phyloP scores from a whole-genome alignment of 805 yeast species.

The Teunomyces gatunensis region DNA sequence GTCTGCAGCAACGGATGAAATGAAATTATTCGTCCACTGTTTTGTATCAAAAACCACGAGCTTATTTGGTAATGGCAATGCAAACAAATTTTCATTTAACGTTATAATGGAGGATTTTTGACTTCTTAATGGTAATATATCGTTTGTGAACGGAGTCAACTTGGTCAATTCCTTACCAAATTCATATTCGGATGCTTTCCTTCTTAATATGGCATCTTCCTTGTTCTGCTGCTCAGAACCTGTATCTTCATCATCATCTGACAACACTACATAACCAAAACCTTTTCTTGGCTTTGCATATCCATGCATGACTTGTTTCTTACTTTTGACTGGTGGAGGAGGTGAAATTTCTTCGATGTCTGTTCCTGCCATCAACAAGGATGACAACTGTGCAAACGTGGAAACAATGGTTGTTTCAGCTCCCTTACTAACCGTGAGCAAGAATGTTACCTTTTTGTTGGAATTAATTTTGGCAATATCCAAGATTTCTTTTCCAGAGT shows the following conservation, averaged over 20 bases:
- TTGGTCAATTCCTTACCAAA: background rate
- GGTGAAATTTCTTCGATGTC: background rate
- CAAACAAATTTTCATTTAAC: background rate
- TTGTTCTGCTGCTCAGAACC: constrained; percentile 6
- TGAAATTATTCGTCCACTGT: background rate
- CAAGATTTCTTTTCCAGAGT: background rate
- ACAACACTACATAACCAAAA: constrained; percentile 26
- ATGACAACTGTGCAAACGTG: constrained; percentile 22
- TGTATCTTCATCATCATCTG: constrained; percentile 3
- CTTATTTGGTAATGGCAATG: background rate
- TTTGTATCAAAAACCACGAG: background rate
- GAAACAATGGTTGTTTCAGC: background rate
- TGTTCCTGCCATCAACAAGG: constrained; percentile 23
- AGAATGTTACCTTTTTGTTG: constrained; percentile 12
- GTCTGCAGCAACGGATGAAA: background rate
- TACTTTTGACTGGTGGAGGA: background rate
- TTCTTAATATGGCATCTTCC: background rate
- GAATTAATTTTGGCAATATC: constrained; percentile 15
- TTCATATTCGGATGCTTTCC: background rate
- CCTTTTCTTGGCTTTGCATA: constrained; percentile 23
- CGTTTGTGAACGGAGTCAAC: background rate
- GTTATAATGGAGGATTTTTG: background rate
- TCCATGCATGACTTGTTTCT: background rate
- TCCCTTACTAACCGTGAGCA: constrained; percentile 13
- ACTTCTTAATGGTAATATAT: background rate